Conservation (phyloP, 345 rosid genomes). For the Eucalyptus marginata region DNA sequence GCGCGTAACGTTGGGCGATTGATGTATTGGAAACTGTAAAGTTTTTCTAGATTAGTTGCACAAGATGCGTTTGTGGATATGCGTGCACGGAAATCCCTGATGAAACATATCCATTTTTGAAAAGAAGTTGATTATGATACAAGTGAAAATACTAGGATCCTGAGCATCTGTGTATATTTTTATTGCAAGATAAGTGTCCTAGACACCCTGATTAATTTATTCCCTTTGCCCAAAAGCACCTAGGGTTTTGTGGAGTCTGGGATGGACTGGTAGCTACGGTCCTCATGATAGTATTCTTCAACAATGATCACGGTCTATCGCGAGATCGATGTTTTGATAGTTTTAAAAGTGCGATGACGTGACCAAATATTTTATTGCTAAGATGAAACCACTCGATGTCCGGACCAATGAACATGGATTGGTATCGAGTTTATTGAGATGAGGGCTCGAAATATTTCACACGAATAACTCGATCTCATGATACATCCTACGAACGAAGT, state of each 20-base stretch:
- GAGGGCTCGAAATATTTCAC: neutral
- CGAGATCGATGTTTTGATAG: neutral
- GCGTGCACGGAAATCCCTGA: neutral
- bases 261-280: neutral
- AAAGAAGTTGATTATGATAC: neutral
- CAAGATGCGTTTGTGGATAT: neutral
- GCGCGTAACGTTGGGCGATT: neutral
- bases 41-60: neutral
- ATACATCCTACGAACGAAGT: neutral
- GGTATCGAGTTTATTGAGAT: neutral
- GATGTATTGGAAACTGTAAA: neutral
- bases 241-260: neutral
- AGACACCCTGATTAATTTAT: neutral
- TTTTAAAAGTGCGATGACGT: neutral
- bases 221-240: neutral
- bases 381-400: neutral
- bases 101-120: neutral
- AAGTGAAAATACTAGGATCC: neutral
- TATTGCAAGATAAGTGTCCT: neutral
- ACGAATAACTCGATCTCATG: neutral
- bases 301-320: neutral
- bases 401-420: neutral
- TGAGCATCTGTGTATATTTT: neutral
- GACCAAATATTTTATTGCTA: neutral
- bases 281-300: neutral